phyloP scores from a whole-genome alignment of 495 filamentous ascomycete species.

The Tetracladium marchalianum region DNA sequence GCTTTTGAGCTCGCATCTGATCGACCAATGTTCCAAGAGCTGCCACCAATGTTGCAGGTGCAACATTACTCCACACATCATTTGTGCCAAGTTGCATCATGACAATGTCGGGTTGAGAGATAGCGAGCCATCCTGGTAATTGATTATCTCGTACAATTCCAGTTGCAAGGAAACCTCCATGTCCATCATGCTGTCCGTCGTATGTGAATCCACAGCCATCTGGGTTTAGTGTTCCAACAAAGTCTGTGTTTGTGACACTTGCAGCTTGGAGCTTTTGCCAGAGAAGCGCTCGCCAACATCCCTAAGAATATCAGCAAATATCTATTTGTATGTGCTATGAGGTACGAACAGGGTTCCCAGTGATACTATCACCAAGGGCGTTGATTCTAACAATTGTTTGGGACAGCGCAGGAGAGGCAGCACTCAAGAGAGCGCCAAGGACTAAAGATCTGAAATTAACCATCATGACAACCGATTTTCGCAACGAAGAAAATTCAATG shows the following conservation, averaged over 20 bases:
- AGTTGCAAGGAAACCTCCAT: conserved; percentile 32
- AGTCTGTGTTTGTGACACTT: conserved; percentile 24
- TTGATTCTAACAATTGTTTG: conserved; percentile 23
- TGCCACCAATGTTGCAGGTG: conserved; percentile 23
- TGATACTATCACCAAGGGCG: conserved; percentile 32
- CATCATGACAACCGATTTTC: background rate
- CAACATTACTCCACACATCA: conserved; percentile 31
- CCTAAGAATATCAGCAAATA: conserved; percentile 10
- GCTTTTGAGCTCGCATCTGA: conserved; percentile 33
- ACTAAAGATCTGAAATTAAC: background rate
- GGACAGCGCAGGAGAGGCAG: background rate
- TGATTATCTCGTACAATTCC: conserved; percentile 29
- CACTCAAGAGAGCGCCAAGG: background rate
- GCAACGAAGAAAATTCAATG: too few relatives aligned
- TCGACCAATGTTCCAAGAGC: conserved; percentile 27
- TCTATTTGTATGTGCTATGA: background rate
- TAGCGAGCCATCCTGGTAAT: conserved; percentile 29
- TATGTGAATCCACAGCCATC: conserved; percentile 31
- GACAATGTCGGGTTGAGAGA: conserved; percentile 30
- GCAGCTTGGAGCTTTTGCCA: conserved; percentile 24
- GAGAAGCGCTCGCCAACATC: conserved; percentile 32
- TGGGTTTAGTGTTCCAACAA: conserved; percentile 27
- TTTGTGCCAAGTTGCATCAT: conserved; percentile 40
- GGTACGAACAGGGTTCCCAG: conserved; percentile 23
- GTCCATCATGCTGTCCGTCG: conserved; percentile 37